These are phyloP conservation scores for Coleophoma crateriformis DNA, from an alignment of 2,329 filamentous ascomycete genomes.

Conservation along the genomic window DNA sequence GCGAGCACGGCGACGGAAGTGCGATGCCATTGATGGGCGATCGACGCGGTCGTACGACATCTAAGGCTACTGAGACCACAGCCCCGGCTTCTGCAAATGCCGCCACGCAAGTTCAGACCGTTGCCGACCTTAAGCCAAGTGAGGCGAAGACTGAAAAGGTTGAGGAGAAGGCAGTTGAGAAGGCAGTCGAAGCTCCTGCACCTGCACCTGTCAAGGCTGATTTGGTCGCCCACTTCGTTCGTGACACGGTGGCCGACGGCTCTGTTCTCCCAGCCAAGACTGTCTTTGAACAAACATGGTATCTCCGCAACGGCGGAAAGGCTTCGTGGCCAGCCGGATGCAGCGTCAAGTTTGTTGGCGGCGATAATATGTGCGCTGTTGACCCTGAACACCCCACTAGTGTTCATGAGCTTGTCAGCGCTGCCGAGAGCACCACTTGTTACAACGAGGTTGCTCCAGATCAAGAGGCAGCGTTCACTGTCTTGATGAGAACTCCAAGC, in stretches of 20 bases:
- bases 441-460: slow-evolving; percentile 64
- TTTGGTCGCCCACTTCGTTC: slow-evolving; percentile 65
- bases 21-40: slow-evolving; percentile 70
- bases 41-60: slow-evolving; percentile 32
- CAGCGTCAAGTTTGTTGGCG: slow-evolving; percentile 85
- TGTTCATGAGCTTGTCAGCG: slow-evolving; percentile 68
- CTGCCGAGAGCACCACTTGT: slow-evolving; percentile 78
- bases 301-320: slow-evolving; percentile 77
- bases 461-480: slow-evolving; percentile 73
- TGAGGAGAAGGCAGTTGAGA: slow-evolving; percentile 22
- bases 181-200: slow-evolving; percentile 16
- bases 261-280: slow-evolving; percentile 64
- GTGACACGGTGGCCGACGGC: slow-evolving; percentile 75
- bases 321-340: slow-evolving; percentile 82
- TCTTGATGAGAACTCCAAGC: slow-evolving; percentile 74
- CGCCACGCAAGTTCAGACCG: slow-evolving; percentile 62
- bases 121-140: slow-evolving; percentile 64
- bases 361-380: slow-evolving; percentile 93
- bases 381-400: slow-evolving; percentile 76
- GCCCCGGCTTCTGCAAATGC: slow-evolving; percentile 42
- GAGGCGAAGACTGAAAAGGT: slow-evolving; percentile 26
- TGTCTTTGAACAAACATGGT: slow-evolving; percentile 87
- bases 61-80: slow-evolving; percentile 46
- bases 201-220: slow-evolving; percentile 22
- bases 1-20: slow-evolving; percentile 66